Conservation (phyloP, 306 rosid species). For the Mimosa bimucronata region DNA sequence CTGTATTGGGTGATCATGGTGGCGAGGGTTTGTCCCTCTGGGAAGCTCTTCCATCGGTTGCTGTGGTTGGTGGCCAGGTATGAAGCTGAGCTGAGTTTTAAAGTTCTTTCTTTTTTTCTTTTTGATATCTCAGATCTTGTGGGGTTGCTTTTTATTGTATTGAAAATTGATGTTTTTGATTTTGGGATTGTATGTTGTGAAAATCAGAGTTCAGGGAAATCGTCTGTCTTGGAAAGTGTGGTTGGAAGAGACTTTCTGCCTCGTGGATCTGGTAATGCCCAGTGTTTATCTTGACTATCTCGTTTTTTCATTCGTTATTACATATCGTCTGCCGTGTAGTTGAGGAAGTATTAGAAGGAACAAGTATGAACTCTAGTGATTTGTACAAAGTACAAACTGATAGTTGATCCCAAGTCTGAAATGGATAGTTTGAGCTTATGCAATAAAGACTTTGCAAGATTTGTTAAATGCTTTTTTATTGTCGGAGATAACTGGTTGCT, state of each 20-base stretch:
- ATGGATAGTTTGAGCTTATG: slow-evolving; percentile 15
- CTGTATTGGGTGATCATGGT: slow-evolving; percentile 82
- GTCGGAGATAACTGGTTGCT: neutral
- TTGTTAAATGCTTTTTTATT: neutral
- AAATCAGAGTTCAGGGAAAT: slow-evolving; percentile 73
- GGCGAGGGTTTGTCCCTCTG: slow-evolving; percentile 88
- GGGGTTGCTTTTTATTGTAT: neutral
- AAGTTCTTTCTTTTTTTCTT: neutral
- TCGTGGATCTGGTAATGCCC: slow-evolving; percentile 79
- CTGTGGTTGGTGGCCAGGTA: slow-evolving; percentile 93
- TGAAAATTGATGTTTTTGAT: slow-evolving; percentile 7
- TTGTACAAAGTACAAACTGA: neutral
- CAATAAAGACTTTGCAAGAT: neutral
- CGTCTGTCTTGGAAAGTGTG: slow-evolving; percentile 82
- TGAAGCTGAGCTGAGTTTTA: slow-evolving; percentile 32
- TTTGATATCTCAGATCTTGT: neutral
- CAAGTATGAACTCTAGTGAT: neutral
- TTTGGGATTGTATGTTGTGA: neutral
- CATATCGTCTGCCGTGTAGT: neutral
- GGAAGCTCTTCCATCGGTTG: slow-evolving; percentile 92
- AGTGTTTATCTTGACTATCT: neutral
- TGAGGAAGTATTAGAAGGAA: neutral
- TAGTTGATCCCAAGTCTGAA: slow-evolving; percentile 22
- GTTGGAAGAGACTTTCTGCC: slow-evolving; percentile 91
- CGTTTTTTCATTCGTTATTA: neutral